Evolutionary conservation across 345 rosid species (phyloP).

Genomic region (Camelina laxa): DNA sequence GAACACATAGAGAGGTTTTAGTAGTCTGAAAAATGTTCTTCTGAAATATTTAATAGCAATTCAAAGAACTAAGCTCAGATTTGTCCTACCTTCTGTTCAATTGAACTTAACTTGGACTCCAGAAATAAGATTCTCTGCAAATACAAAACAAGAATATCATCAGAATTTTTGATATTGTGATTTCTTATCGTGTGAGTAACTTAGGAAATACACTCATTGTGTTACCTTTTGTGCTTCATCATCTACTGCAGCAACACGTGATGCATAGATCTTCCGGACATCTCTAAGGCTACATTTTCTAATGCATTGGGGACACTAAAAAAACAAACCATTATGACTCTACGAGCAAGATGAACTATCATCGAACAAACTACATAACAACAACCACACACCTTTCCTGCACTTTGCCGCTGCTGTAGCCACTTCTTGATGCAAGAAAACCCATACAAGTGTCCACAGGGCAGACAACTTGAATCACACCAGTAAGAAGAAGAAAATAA

Average conservation of each 20-base stretch:
- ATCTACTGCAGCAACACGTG: constrained; percentile 74
- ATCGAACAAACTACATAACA: constrained; percentile 23
- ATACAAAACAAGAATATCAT: background rate
- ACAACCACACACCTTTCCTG: constrained; percentile 60
- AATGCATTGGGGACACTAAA: constrained; percentile 92
- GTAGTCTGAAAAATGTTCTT: background rate
- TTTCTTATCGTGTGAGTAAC: constrained; percentile 6
- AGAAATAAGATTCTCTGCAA: constrained; percentile 67
- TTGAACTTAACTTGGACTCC: constrained; percentile 63
- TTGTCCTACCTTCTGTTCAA: constrained; percentile 62
- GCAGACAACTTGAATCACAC: constrained; percentile 60
- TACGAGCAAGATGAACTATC: background rate
- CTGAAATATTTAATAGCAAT: background rate
- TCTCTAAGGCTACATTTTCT: constrained; percentile 58
- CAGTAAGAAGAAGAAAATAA: background rate
- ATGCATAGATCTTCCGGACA: constrained; percentile 73
- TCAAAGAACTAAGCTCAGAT: constrained; percentile 11
- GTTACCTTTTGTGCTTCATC: constrained; percentile 73
- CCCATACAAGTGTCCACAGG: constrained; percentile 88
- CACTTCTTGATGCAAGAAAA: constrained; percentile 78
- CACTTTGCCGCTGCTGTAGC: constrained; percentile 59
- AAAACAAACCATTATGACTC: constrained; percentile 4
- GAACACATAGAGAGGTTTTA: background rate
- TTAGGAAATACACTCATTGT: background rate
- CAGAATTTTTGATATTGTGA: constrained; percentile 5